Evolutionary conservation across 768 basidiomycete genomes (phyloP).

Genomic region (Daedaleopsis nitida): DNA sequence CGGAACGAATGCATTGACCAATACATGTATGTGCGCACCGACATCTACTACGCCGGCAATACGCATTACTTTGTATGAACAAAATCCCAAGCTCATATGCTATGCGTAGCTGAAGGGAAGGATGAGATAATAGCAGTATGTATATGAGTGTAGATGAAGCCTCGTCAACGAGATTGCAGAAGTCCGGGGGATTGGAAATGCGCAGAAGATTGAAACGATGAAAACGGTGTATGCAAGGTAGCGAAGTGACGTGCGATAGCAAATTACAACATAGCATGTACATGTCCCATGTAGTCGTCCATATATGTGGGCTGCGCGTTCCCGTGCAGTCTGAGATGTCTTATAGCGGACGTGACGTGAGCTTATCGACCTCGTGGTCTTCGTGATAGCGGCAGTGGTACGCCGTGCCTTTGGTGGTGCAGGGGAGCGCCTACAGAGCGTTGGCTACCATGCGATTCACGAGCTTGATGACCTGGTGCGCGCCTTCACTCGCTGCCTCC

Average conservation of each 20-base stretch:
- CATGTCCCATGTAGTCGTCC: not conserved
- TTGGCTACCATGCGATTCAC: not conserved
- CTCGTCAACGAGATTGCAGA: too few relatives aligned
- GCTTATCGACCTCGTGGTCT: not conserved
- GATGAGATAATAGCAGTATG: too few relatives aligned
- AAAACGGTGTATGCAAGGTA: not conserved
- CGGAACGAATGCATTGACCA: too few relatives aligned
- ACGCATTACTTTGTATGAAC: too few relatives aligned
- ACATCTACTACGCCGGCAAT: too few relatives aligned
- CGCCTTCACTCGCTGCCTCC: not conserved
- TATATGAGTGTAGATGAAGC: too few relatives aligned
- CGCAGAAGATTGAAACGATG: not conserved
- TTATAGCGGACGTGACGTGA: too few relatives aligned
- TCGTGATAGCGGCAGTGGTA: not conserved
- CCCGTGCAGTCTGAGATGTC: too few relatives aligned
- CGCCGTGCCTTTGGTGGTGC: not conserved
- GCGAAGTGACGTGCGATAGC: not conserved
- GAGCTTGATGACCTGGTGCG: not conserved
- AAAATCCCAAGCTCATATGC: too few relatives aligned
- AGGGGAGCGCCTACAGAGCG: not conserved
- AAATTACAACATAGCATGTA: not conserved
- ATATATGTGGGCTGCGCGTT: too few relatives aligned
- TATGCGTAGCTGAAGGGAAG: too few relatives aligned
- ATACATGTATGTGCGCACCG: too few relatives aligned
- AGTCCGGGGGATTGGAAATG: not conserved